These are phyloP conservation scores for Ilex paraguariensis DNA, from an alignment of 305 asterid species.

Conservation along the genomic window DNA sequence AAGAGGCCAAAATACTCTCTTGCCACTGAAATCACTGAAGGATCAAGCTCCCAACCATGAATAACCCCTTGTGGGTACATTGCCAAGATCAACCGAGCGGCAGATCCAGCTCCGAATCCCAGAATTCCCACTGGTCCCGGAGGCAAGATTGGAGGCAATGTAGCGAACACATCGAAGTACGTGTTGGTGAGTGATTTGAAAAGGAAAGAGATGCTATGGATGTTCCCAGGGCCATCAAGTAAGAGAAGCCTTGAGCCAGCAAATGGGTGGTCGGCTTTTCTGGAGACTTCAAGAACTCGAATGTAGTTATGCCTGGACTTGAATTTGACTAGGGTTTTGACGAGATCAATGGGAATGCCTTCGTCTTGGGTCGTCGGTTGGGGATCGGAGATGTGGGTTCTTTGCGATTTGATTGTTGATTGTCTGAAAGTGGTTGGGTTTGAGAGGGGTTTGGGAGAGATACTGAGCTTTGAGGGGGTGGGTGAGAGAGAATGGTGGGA, in stretches of 20 bases:
- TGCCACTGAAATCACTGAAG: conserved; percentile 65
- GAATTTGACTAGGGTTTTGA: conserved; percentile 77
- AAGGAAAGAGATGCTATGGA: conserved; percentile 76
- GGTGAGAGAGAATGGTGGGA: background rate
- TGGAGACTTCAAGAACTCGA: conserved; percentile 71
- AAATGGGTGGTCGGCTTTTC: conserved; percentile 78
- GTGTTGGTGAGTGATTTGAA: conserved; percentile 63
- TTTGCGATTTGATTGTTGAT: conserved; percentile 13
- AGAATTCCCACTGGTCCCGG: conserved; percentile 80
- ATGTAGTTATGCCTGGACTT: conserved; percentile 77
- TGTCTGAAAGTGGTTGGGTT: background rate
- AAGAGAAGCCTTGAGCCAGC: conserved; percentile 84
- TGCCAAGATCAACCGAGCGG: conserved; percentile 59
- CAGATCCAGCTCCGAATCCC: conserved; percentile 92
- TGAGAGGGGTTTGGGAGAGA: conserved; percentile 4
- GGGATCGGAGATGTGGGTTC: conserved; percentile 16
- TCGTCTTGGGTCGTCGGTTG: conserved; percentile 29
- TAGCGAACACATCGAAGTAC: conserved; percentile 82
- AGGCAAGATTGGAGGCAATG: conserved; percentile 69
- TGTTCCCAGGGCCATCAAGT: conserved; percentile 88
- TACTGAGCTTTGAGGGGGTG: background rate
- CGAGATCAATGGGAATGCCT: conserved; percentile 75
- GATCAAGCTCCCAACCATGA: conserved; percentile 89
- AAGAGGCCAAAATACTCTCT: conserved; percentile 69
- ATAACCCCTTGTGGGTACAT: conserved; percentile 42